Evolutionary conservation across 2,329 filamentous ascomycete species (phyloP).

Genomic region (Fusarium solani-melongenae): DNA sequence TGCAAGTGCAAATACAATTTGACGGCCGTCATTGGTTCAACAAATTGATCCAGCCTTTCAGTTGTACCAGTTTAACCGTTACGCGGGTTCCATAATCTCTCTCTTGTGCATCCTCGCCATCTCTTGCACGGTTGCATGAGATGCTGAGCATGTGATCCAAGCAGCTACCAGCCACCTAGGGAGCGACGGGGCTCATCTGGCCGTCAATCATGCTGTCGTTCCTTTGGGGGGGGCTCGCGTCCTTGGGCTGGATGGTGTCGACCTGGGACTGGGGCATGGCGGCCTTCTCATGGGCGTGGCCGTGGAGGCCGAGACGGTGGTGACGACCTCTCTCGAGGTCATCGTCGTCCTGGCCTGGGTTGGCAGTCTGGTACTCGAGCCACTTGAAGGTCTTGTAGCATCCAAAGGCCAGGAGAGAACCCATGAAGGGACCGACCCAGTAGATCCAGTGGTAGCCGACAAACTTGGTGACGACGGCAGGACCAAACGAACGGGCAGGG

Average conservation of each 20-base stretch:
- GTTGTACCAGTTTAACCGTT: background rate
- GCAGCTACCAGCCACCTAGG: constrained; percentile 1
- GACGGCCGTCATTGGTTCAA: background rate
- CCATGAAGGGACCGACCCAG: constrained; percentile 64
- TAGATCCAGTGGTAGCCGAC: constrained; percentile 64
- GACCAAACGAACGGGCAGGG: constrained; percentile 63
- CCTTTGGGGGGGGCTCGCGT: constrained; percentile 16
- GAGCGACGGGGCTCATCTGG: constrained; percentile 20
- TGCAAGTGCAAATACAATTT: constrained; percentile 8
- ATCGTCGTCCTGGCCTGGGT: constrained; percentile 61
- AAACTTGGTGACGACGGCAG: constrained; percentile 57
- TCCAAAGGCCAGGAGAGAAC: constrained; percentile 58
- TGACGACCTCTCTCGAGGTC: constrained; percentile 37
- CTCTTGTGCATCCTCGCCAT: constrained; percentile 1
- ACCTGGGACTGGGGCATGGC: constrained; percentile 21
- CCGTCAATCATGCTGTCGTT: constrained; percentile 39
- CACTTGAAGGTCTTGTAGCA: constrained; percentile 63
- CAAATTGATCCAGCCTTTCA: constrained; percentile 21
- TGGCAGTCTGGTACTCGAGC: constrained; percentile 63
- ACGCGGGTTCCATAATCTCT: constrained; percentile 5
- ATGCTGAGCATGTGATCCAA: constrained; percentile 4
- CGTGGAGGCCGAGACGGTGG: constrained; percentile 10
- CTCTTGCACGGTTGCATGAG: constrained; percentile 10
- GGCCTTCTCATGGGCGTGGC: constrained; percentile 5
- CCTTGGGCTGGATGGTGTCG: constrained; percentile 32